Evolutionary conservation across 495 filamentous ascomycete genomes (phyloP).

Genomic region (Penicillium cinerascens): DNA sequence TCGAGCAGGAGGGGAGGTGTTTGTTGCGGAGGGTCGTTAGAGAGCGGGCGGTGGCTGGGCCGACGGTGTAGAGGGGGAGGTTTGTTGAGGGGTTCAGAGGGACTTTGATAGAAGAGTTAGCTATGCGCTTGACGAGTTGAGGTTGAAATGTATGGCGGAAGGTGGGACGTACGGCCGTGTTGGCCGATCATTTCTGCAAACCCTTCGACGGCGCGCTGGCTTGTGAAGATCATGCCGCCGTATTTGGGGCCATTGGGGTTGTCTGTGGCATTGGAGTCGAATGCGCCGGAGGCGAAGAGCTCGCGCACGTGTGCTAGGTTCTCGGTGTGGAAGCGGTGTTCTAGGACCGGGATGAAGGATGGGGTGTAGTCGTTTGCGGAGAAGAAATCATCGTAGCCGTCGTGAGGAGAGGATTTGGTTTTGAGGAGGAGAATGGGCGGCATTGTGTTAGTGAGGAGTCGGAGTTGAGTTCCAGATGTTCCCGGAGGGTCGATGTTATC

Average conservation of each 20-base stretch:
- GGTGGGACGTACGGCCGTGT: constrained; percentile 25
- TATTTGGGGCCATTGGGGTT: constrained; percentile 40
- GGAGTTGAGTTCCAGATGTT: constrained; percentile 1
- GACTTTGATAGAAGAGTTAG: constrained; percentile 9
- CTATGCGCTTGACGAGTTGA: not conserved
- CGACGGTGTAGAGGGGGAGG: constrained; percentile 80
- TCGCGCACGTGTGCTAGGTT: constrained; percentile 45
- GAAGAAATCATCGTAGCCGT: constrained; percentile 79
- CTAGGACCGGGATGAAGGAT: constrained; percentile 78
- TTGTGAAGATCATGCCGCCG: constrained; percentile 88
- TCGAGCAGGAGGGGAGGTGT: constrained; percentile 45
- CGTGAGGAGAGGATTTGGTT: constrained; percentile 72
- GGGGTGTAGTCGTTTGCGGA: constrained; percentile 45
- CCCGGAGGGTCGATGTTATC: constrained; percentile 5
- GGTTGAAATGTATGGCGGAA: not conserved
- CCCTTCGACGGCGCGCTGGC: constrained; percentile 87
- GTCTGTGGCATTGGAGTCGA: constrained; percentile 6
- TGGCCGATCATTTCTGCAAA: constrained; percentile 65
- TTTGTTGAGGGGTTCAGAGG: constrained; percentile 27
- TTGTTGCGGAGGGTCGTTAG: constrained; percentile 53
- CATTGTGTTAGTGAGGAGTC: constrained; percentile 11
- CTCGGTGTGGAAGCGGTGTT: constrained; percentile 57
- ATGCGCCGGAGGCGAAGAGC: constrained; percentile 34
- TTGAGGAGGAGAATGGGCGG: constrained; percentile 76
- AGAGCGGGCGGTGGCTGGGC: constrained; percentile 80